A percentile compares a stretch with the other conserved stretches of the same genome.
These are phyloP conservation scores for Pyricularia sp. DNA, from an alignment of 2,329 filamentous ascomycete species.

Conservation along the genomic window DNA sequence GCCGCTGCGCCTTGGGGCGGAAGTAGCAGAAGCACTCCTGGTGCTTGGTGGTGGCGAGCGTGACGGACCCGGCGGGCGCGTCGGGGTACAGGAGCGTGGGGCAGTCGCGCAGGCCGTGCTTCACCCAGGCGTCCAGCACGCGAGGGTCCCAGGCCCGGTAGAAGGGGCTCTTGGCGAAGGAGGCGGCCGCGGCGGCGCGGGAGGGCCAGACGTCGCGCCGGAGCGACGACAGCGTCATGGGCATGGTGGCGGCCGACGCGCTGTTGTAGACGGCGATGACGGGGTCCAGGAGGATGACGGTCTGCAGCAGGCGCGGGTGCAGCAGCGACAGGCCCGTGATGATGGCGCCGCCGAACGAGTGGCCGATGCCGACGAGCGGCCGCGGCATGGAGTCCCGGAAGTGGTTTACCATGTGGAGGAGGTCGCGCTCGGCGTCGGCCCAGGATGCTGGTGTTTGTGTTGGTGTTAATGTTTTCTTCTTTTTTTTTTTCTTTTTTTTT, in stretches of 20 bases:
- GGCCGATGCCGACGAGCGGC: slow-evolving; percentile 72
- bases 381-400: slow-evolving; percentile 70
- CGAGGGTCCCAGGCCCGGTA: slow-evolving; percentile 73
- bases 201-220: slow-evolving; percentile 78
- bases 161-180: slow-evolving; percentile 59
- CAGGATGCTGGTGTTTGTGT: slow-evolving; percentile 49
- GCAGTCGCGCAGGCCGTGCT: slow-evolving; percentile 61
- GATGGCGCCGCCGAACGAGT: slow-evolving; percentile 74
- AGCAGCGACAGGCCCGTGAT: slow-evolving; percentile 59
- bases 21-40: slow-evolving; percentile 76
- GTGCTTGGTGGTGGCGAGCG: slow-evolving; percentile 70
- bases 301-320: slow-evolving; percentile 68
- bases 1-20: slow-evolving; percentile 41
- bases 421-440: slow-evolving; percentile 74
- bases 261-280: slow-evolving; percentile 61
- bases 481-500: not conserved
- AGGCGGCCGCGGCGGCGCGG: slow-evolving; percentile 49
- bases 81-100: slow-evolving; percentile 50
- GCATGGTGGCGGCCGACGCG: slow-evolving; percentile 29
- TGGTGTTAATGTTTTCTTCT: too few species aligned
- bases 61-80: slow-evolving; percentile 26
- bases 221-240: slow-evolving; percentile 47
- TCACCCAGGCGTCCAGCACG: slow-evolving; percentile 61
- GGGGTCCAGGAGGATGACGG: slow-evolving; percentile 71
- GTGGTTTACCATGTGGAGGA: slow-evolving; percentile 72